Evolutionary conservation across 352 stramenopile genomes (phyloP).

Genomic region (Globisporangium mamillatum): DNA sequence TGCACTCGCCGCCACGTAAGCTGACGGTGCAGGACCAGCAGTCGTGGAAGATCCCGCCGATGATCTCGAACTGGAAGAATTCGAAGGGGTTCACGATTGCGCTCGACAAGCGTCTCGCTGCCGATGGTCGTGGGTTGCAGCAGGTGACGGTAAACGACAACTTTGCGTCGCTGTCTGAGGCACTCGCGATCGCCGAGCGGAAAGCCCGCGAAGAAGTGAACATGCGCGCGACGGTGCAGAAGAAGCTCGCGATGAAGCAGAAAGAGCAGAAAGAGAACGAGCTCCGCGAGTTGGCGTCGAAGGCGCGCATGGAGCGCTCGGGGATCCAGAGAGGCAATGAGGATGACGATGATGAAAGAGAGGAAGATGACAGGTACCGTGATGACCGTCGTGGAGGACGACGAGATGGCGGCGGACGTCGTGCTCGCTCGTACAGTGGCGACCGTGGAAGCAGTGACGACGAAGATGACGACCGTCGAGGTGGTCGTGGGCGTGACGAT

Average conservation of each 20-base stretch:
- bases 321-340: constrained; percentile 44
- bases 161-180: constrained; percentile 97
- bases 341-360: constrained; percentile 32
- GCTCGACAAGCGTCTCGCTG: constrained; percentile 98
- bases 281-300: constrained; percentile 91
- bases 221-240: constrained; percentile 89
- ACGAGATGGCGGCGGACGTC: constrained; percentile 11
- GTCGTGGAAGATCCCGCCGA: constrained; percentile 99
- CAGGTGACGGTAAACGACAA: constrained; percentile 98
- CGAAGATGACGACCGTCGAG: constrained; percentile 17
- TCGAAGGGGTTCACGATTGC: constrained; percentile 98
- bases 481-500: constrained; percentile 82
- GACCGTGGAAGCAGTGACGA: constrained; percentile 16
- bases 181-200: constrained; percentile 96
- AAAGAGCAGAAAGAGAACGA: constrained; percentile 96
- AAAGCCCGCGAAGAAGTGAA: constrained; percentile 97
- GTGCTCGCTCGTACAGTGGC: constrained; percentile 16
- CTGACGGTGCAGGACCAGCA: constrained; percentile 92
- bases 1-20: constrained; percentile 92
- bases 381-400: constrained; percentile 17
- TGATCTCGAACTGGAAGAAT: constrained; percentile 99
- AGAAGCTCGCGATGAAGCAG: constrained; percentile 89
- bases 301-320: constrained; percentile 91
- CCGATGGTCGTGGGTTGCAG: constrained; percentile 95
- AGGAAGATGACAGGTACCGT: constrained; percentile 19